These are phyloP conservation scores for Yamadazyma siamensis DNA, from an alignment of 1,139 yeast species.

Conservation along the genomic window DNA sequence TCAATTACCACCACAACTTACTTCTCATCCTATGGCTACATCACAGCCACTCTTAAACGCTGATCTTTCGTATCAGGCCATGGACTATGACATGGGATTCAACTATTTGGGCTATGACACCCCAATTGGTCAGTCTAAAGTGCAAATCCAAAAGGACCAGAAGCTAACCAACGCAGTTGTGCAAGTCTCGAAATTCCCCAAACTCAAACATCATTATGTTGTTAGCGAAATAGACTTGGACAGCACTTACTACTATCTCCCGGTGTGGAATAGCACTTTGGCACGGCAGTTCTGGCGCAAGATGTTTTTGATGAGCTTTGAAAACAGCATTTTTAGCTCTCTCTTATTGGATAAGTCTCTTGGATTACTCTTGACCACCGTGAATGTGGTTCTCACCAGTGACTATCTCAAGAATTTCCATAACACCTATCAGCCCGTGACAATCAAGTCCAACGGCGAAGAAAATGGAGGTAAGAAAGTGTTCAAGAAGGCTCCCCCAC, in stretches of 20 bases:
- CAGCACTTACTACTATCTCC: slow-evolving; percentile 16
- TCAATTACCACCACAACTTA: too few relatives aligned
- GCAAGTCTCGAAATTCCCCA: too few relatives aligned
- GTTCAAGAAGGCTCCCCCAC: neutral
- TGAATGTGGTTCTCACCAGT: slow-evolving; percentile 19
- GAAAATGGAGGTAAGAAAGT: slow-evolving; percentile 1
- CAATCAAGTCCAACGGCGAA: slow-evolving; percentile 5
- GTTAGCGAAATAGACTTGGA: too few relatives aligned
- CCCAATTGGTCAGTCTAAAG: too few relatives aligned
- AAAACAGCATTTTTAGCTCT: slow-evolving; percentile 21
- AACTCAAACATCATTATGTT: too few relatives aligned
- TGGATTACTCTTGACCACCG: slow-evolving; percentile 27
- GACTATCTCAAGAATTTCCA: slow-evolving; percentile 16
- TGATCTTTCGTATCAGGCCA: too few relatives aligned
- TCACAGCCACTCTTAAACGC: too few relatives aligned
- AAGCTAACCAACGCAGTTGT: too few relatives aligned
- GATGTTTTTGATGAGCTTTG: slow-evolving; percentile 5
- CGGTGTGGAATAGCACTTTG: slow-evolving; percentile 25
- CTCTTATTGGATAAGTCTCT: slow-evolving; percentile 39
- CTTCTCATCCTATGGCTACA: too few relatives aligned
- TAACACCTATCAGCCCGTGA: slow-evolving; percentile 12
- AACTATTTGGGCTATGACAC: too few relatives aligned
- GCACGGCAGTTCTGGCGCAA: slow-evolving; percentile 25
- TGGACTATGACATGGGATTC: too few relatives aligned
- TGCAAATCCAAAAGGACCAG: too few relatives aligned